These are phyloP conservation scores for Casuarina glauca DNA, from an alignment of 306 rosid species.

Conservation along the genomic window DNA sequence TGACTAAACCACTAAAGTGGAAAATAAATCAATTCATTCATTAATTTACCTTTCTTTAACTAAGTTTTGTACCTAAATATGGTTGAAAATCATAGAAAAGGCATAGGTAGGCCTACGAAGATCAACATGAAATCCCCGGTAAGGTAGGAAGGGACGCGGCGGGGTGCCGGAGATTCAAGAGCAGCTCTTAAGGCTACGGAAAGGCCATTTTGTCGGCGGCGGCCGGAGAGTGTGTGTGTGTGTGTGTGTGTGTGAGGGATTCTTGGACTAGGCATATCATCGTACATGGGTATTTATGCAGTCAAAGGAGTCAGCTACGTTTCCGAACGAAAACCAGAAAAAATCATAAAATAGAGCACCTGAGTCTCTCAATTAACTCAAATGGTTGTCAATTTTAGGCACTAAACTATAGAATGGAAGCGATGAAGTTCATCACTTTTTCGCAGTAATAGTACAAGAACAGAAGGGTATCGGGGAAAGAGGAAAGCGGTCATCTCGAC, in stretches of 20 bases:
- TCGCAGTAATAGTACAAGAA: neutral
- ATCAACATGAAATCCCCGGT: too few species aligned
- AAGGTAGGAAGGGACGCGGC: too few species aligned
- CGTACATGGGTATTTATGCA: constrained; percentile 8
- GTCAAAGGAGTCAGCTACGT: constrained; percentile 30
- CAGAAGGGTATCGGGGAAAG: neutral
- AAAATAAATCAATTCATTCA: too few species aligned
- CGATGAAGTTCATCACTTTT: neutral
- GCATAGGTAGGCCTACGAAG: too few species aligned
- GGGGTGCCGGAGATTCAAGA: too few species aligned
- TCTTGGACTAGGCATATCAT: constrained; percentile 30
- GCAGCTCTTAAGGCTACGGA: too few species aligned
- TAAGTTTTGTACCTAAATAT: too few species aligned
- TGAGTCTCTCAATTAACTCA: constrained; percentile 38
- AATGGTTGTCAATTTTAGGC: constrained; percentile 40
- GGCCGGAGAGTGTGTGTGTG: neutral
- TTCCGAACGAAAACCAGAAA: constrained; percentile 40
- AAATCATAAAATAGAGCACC: constrained; percentile 23
- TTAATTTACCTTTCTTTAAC: too few species aligned
- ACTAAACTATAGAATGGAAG: neutral
- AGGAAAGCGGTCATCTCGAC: constrained; percentile 12
- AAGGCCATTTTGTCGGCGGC: too few species aligned
- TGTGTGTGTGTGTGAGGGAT: constrained; percentile 16
- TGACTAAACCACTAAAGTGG: too few species aligned
- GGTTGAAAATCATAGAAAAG: too few species aligned